These are phyloP conservation scores for Phytophthora fragariae DNA, from an alignment of 352 stramenopile genomes.

Conservation along the genomic window DNA sequence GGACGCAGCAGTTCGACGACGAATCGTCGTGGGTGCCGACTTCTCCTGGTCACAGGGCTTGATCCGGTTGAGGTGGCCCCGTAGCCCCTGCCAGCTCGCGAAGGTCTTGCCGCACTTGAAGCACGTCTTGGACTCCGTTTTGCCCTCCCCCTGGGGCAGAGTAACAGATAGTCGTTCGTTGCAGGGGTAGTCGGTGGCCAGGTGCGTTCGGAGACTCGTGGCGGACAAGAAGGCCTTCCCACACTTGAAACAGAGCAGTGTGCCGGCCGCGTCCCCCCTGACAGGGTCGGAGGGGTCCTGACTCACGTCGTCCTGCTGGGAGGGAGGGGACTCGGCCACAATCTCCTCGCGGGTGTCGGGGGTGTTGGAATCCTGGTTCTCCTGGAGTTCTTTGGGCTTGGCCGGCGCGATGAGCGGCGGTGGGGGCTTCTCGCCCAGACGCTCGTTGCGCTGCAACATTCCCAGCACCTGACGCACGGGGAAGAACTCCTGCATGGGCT, in stretches of 20 bases:
- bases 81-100: constrained; percentile 35
- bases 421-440: constrained; percentile 11
- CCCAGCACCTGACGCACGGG: constrained; percentile 16
- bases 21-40: constrained; percentile 6
- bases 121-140: constrained; percentile 32
- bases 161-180: constrained; percentile 9
- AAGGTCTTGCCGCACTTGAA: constrained; percentile 46
- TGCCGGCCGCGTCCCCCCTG: constrained; percentile 4
- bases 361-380: constrained; percentile 23
- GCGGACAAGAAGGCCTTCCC: constrained; percentile 18
- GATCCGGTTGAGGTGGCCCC: constrained; percentile 35
- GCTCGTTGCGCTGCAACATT: constrained; percentile 23
- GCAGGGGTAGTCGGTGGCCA: constrained; percentile 17
- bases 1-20: constrained; percentile 16
- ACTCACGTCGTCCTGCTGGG: constrained; percentile 17
- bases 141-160: constrained; percentile 8
- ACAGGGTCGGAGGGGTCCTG: not conserved
- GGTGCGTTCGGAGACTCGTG: constrained; percentile 28
- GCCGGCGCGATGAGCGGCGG: not conserved
- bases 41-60: constrained; percentile 43
- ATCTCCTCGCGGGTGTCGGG: constrained; percentile 16
- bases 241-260: constrained; percentile 19
- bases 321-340: constrained; percentile 18
- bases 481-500: constrained; percentile 17
- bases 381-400: constrained; percentile 4